Evolutionary conservation across 371 early-diverging fungal species (phyloP).

Genomic region (Saksenaea vasiformis): DNA sequence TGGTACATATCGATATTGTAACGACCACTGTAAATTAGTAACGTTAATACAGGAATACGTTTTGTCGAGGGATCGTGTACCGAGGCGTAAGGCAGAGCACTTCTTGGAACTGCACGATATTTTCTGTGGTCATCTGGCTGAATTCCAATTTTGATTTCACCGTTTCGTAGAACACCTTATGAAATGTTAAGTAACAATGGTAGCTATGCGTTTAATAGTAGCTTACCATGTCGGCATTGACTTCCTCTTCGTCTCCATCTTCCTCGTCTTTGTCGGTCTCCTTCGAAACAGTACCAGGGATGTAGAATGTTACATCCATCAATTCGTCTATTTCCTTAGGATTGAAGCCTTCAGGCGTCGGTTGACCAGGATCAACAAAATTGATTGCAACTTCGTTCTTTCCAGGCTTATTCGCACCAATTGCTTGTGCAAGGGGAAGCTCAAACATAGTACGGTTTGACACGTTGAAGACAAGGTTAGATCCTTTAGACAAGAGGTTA

Average conservation of each 20-base stretch:
- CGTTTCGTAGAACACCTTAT: slow-evolving; percentile 81
- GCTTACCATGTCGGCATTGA: slow-evolving; percentile 69
- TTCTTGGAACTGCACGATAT: slow-evolving; percentile 89
- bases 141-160: slow-evolving; percentile 92
- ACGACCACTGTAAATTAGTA: slow-evolving; percentile 70
- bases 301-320: slow-evolving; percentile 92
- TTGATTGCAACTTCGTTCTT: slow-evolving; percentile 95
- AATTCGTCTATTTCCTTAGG: slow-evolving; percentile 74
- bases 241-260: slow-evolving; percentile 67
- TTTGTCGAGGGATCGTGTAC: slow-evolving; percentile 23
- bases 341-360: slow-evolving; percentile 54
- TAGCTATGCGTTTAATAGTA: background rate
- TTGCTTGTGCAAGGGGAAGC: slow-evolving; percentile 86
- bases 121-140: slow-evolving; percentile 84
- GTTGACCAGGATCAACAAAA: slow-evolving; percentile 71
- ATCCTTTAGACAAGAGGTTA: slow-evolving; percentile 42
- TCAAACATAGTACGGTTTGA: slow-evolving; percentile 89
- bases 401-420: slow-evolving; percentile 83
- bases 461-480: slow-evolving; percentile 78
- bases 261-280: slow-evolving; percentile 50
- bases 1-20: slow-evolving; percentile 95
- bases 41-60: background rate
- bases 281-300: slow-evolving; percentile 83
- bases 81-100: slow-evolving; percentile 89
- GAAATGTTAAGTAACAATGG: background rate